A percentile compares a stretch with the other conserved stretches of the same genome.
Evolutionary conservation across 805 yeast genomes (phyloP).

Genomic region (Schwanniomyces sp.): DNA sequence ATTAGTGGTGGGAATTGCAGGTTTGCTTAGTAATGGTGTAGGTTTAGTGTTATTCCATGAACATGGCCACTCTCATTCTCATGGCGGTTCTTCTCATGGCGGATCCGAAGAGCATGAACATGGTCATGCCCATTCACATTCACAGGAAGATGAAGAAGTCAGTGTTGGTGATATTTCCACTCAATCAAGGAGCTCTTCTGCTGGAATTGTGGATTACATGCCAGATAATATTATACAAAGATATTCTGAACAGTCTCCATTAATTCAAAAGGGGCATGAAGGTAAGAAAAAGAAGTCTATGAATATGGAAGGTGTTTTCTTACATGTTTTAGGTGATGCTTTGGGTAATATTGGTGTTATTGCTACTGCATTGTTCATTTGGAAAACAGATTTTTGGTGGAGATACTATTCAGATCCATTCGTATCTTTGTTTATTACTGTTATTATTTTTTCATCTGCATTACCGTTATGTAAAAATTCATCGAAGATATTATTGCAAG

Average conservation of each 20-base stretch:
- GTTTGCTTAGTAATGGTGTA: slow-evolving; percentile 75
- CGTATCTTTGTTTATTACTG: slow-evolving; percentile 81
- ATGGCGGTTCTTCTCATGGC: slow-evolving; percentile 47
- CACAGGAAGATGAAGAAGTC: background rate
- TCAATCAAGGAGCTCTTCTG: slow-evolving; percentile 13
- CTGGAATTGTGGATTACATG: slow-evolving; percentile 35
- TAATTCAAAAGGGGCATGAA: slow-evolving; percentile 18
- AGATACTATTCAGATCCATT: slow-evolving; percentile 82
- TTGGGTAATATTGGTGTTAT: slow-evolving; percentile 94
- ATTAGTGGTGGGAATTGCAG: slow-evolving; percentile 78
- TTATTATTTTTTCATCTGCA: slow-evolving; percentile 87
- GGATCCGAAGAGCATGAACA: slow-evolving; percentile 43
- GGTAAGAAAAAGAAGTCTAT: slow-evolving; percentile 53
- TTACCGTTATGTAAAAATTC: slow-evolving; percentile 85
- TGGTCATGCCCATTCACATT: background rate
- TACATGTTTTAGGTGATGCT: slow-evolving; percentile 96
- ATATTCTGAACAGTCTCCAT: slow-evolving; percentile 37
- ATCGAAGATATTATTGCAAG: slow-evolving; percentile 85
- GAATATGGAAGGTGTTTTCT: slow-evolving; percentile 95
- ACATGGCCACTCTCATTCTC: slow-evolving; percentile 48
- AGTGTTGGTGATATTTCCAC: background rate
- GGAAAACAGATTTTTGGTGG: slow-evolving; percentile 93
- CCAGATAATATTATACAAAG: slow-evolving; percentile 49
- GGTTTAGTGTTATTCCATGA: slow-evolving; percentile 91
- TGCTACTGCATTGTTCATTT: slow-evolving; percentile 81